Percentiles rank a stretch among this genome's conserved stretches.
Evolutionary conservation across 495 filamentous ascomycete species (phyloP).

Genomic region (Choiromyces venosus): DNA sequence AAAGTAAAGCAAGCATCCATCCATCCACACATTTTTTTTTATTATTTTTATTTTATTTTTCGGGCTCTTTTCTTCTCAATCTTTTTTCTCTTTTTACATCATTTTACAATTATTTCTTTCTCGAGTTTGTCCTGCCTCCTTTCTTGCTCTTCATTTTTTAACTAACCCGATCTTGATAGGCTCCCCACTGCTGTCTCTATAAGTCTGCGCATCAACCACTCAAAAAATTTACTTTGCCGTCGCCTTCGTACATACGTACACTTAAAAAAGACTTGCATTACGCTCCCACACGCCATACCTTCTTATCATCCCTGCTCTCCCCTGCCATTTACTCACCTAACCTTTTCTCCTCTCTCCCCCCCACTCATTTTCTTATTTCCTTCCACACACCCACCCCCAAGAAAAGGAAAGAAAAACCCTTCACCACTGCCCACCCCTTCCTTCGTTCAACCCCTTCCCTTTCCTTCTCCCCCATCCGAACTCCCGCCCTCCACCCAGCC

Average conservation of each 20-base stretch:
- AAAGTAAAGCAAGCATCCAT: background rate
- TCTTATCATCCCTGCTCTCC: background rate
- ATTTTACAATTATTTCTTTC: background rate
- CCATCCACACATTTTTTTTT: background rate
- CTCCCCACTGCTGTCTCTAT: background rate
- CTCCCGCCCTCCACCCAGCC: conserved; percentile 39
- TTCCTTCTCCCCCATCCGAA: conserved; percentile 33
- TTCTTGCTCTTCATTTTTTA: background rate
- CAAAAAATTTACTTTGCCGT: background rate
- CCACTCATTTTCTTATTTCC: background rate
- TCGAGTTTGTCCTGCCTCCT: conserved; percentile 2
- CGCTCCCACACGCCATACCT: background rate
- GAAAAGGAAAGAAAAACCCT: conserved; percentile 4
- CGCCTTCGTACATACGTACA: background rate
- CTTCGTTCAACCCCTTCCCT: conserved; percentile 27
- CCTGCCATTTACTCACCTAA: conserved; percentile 6
- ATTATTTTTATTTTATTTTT: background rate
- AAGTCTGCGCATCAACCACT: background rate
- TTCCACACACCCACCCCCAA: conserved; percentile 12
- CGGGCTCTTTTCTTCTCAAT: background rate
- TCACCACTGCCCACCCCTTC: conserved; percentile 14
- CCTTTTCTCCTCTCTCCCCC: conserved; percentile 27
- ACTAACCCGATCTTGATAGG: conserved; percentile 2
- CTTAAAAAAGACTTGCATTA: background rate
- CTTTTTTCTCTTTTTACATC: background rate